Evolutionary conservation across 768 basidiomycete genomes (phyloP), one percentile per base, ranked within the genome.

Genomic region (Lentinula sp.): DNA sequence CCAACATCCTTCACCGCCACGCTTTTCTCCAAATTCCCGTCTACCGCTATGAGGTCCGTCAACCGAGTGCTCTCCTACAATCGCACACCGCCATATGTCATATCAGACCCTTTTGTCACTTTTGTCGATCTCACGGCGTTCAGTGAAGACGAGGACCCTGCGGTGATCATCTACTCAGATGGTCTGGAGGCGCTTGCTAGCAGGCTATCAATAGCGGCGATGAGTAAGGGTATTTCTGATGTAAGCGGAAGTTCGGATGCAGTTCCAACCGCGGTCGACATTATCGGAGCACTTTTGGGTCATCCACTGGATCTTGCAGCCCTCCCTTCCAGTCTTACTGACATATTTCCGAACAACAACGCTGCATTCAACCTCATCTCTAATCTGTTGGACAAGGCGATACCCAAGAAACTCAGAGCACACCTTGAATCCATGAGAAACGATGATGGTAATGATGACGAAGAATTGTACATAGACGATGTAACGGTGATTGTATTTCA

Each of bases 381-480:
- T 21, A 55, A 55, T 55, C 9, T 55, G 35, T 16, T 55, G 0
- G 10, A n/a, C 37, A 40, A 3, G 53, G n/a, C 53, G 35, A 55
- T 55, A 40, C 53, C 53, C 11, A 18, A 3, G 0, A 55, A 55
- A 40, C 37, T 55, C n/a, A 35, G 37, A 18, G 35, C 53, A 55
- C 53, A 55, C 18, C 53, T 55, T 55, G 51, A 28, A 3, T 18
- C 13, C 5, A 9, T 9, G 23, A 21, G 6, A 35, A 18, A 37
- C 4, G 35, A 11, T 40, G 18, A 37, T 21, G 9, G 2, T 35
- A 10, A 9, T 11, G 51, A 31, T 40, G n/a, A 16, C 11, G 53
- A 55, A 23, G 53, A 55, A 8, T 39, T 39, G 11, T 55, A 55
- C 16, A 39, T 55, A 55, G 53, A 55, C 35, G 53, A 55, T 55